phyloP scores from a whole-genome alignment of 2,329 filamentous ascomycete species.

The Helotiales sp. region DNA sequence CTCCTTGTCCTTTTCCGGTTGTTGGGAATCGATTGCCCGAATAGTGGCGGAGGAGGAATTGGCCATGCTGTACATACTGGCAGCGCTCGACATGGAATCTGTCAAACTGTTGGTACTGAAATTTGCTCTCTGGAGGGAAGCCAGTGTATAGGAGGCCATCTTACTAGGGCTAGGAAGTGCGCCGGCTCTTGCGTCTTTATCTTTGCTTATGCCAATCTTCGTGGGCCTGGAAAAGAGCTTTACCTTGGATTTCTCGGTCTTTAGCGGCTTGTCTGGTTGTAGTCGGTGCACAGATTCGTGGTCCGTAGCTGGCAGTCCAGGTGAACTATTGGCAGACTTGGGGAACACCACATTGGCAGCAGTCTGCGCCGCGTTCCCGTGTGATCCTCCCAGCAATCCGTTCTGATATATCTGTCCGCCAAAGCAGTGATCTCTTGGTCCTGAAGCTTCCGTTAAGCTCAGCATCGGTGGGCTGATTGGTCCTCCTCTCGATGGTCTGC shows the following conservation, averaged over 20 bases:
- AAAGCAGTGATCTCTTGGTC: conserved; percentile 61
- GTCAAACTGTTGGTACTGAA: conserved; percentile 73
- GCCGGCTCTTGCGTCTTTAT: conserved; percentile 67
- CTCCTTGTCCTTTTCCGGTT: conserved; percentile 62
- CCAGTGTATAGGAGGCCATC: conserved; percentile 66
- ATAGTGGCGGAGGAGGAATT: conserved; percentile 81
- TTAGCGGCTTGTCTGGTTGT: conserved; percentile 61
- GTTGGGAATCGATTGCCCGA: conserved; percentile 61
- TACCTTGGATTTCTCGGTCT: conserved; percentile 75
- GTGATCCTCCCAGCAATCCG: conserved; percentile 62
- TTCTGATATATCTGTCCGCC: conserved; percentile 59
- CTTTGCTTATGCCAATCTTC: conserved; percentile 71
- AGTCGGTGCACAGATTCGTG: conserved; percentile 38
- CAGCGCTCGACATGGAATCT: conserved; percentile 58
- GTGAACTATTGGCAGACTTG: conserved; percentile 52
- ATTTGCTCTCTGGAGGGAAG: conserved; percentile 68
- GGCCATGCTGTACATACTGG: conserved; percentile 73
- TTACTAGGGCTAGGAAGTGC: conserved; percentile 75
- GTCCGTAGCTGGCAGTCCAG: conserved; percentile 44
- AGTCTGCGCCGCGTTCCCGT: conserved; percentile 69
- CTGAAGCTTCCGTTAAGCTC: conserved; percentile 69
- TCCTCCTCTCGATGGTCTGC: conserved; percentile 46
- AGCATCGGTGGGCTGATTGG: conserved; percentile 66
- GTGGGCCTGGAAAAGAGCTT: conserved; percentile 82
- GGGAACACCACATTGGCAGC: conserved; percentile 75